These are phyloP conservation scores for Cucurbita ficifolia DNA, from an alignment of 306 rosid genomes.

Conservation along the genomic window DNA sequence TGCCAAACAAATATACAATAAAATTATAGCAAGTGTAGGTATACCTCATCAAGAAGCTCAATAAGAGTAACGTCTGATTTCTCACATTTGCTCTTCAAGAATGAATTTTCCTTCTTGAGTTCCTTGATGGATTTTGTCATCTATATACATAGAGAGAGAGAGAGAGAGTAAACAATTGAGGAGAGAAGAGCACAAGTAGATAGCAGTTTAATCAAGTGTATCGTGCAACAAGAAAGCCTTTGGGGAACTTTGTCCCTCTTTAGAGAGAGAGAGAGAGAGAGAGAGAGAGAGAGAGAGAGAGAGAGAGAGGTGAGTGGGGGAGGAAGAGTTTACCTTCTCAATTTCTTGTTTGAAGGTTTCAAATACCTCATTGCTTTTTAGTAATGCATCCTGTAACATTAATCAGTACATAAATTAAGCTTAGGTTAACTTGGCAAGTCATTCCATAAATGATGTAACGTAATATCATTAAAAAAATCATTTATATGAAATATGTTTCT, in stretches of 20 bases:
- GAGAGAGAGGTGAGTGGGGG: not conserved
- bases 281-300: slow-evolving; percentile 9
- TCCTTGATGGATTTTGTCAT: slow-evolving; percentile 92
- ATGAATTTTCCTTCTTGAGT: slow-evolving; percentile 80
- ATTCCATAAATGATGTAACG: not conserved
- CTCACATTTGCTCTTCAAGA: slow-evolving; percentile 82
- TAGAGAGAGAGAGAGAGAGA: slow-evolving; percentile 5
- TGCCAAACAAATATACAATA: not conserved
- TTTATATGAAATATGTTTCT: not conserved
- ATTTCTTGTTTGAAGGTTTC: slow-evolving; percentile 87
- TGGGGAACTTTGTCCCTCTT: slow-evolving; percentile 4
- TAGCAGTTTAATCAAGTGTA: not conserved
- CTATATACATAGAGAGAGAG: slow-evolving; percentile 18
- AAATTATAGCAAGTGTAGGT: not conserved
- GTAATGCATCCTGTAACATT: slow-evolving; percentile 63
- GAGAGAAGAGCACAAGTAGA: not conserved
- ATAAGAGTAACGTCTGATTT: slow-evolving; percentile 73
- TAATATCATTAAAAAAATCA: not conserved
- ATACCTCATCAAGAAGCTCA: slow-evolving; percentile 83
- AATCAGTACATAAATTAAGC: slow-evolving; percentile 1
- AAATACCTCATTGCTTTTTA: slow-evolving; percentile 81
- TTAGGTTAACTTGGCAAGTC: not conserved
- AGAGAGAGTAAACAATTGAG: not conserved
- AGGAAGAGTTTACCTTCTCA: slow-evolving; percentile 46
- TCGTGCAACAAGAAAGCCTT: slow-evolving; percentile 4